Conservation (phyloP, 805 yeast genomes). For the Metschnikowia similis region DNA sequence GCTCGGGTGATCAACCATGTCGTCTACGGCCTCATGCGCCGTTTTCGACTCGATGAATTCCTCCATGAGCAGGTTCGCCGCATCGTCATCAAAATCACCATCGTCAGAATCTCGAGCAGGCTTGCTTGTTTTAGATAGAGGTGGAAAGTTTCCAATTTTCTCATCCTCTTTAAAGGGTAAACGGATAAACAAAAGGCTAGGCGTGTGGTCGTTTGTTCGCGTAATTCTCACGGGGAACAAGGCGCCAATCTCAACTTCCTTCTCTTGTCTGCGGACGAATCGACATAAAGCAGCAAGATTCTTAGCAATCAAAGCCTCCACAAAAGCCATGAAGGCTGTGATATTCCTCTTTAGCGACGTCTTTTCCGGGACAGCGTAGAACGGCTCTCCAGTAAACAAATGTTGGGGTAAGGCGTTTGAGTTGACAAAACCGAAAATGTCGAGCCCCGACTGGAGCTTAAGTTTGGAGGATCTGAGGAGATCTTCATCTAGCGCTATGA, state of each 20-base stretch:
- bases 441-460: conserved; percentile 50
- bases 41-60: conserved; percentile 24
- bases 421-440: conserved; percentile 58
- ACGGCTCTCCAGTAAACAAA: conserved; percentile 56
- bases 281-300: conserved; percentile 57
- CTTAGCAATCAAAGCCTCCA: conserved; percentile 45
- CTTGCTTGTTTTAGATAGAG: conserved; percentile 13
- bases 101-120: not conserved
- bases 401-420: conserved; percentile 50
- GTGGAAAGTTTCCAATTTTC: conserved; percentile 50
- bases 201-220: conserved; percentile 13
- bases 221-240: conserved; percentile 43
- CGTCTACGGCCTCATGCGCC: conserved; percentile 3
- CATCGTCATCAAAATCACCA: not conserved
- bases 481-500: conserved; percentile 44
- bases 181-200: conserved; percentile 48
- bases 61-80: conserved; percentile 28
- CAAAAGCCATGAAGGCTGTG: conserved; percentile 35
- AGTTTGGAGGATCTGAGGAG: conserved; percentile 43
- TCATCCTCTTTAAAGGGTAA: conserved; percentile 78
- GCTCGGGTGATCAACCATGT: not conserved
- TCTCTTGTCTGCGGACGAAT: conserved; percentile 47
- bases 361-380: conserved; percentile 44
- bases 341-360: conserved; percentile 32
- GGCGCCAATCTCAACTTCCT: conserved; percentile 49